Conservation (phyloP, 306 rosid species). For the Medicago lupulina region DNA sequence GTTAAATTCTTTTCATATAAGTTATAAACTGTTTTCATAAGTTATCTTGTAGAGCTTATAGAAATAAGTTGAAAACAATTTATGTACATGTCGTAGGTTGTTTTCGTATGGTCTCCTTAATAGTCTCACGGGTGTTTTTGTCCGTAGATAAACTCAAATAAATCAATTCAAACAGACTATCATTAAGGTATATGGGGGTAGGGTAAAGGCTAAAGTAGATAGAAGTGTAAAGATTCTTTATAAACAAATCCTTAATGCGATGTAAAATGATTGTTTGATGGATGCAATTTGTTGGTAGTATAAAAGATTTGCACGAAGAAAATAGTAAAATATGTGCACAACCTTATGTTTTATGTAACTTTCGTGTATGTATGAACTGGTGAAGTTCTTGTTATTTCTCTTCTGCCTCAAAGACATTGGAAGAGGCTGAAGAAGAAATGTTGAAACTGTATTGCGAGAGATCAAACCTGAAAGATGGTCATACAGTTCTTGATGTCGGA, state of each 20-base stretch:
- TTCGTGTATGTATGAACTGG: constrained; percentile 26
- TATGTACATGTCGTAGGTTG: neutral
- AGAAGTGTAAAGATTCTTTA: constrained; percentile 1
- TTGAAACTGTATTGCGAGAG: constrained; percentile 74
- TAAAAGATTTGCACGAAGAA: neutral
- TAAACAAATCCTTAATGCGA: neutral
- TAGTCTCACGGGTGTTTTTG: too few relatives aligned
- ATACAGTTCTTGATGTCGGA: constrained; percentile 82
- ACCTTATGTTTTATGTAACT: constrained; percentile 11
- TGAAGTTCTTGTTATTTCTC: constrained; percentile 85
- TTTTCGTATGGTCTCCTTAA: neutral
- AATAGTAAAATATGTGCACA: neutral
- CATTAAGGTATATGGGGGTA: neutral
- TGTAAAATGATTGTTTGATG: neutral
- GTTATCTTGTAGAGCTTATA: neutral
- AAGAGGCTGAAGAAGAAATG: constrained; percentile 91
- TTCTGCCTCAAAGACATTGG: constrained; percentile 63
- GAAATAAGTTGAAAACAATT: neutral
- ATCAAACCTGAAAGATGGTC: constrained; percentile 73
- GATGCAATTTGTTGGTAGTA: neutral
- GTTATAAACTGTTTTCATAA: too few relatives aligned
- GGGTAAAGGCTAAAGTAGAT: neutral
- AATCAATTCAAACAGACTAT: neutral
- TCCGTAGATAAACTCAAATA: too few relatives aligned
- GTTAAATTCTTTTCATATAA: too few relatives aligned